phyloP scores from a whole-genome alignment of 257 asterid species.

The Orobanche coerulescens region DNA sequence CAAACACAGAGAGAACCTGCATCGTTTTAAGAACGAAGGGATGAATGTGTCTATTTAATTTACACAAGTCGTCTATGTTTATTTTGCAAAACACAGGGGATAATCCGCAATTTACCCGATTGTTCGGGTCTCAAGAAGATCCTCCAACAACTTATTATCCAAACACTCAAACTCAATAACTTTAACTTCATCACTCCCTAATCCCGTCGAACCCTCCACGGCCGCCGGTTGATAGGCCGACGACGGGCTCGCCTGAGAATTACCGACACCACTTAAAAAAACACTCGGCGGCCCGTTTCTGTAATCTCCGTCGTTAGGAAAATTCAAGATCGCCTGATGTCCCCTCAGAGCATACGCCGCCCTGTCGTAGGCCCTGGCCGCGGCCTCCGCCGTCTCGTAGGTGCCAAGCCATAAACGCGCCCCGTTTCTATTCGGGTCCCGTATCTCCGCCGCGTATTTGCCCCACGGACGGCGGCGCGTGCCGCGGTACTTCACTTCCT shows the following conservation, averaged over 20 bases:
- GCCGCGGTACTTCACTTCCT: conserved; percentile 51
- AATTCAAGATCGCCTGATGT: conserved; percentile 75
- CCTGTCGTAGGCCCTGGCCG: conserved; percentile 79
- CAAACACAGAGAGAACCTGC: too few species aligned
- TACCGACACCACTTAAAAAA: too few species aligned
- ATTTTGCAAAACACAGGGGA: too few species aligned
- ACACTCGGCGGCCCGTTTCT: background rate
- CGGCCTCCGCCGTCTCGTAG: conserved; percentile 67
- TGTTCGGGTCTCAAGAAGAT: conserved; percentile 48
- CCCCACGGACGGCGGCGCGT: conserved; percentile 86
- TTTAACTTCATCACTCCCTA: conserved; percentile 23
- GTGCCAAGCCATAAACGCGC: conserved; percentile 85
- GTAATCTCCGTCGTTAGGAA: conserved; percentile 65
- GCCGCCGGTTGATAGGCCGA: background rate
- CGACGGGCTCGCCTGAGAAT: conserved; percentile 1
- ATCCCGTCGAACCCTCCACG: background rate
- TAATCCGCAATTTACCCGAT: too few species aligned
- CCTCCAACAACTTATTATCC: conserved; percentile 66
- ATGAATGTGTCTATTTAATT: too few species aligned
- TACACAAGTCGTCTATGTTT: too few species aligned
- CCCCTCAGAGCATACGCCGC: conserved; percentile 78
- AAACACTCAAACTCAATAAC: conserved; percentile 61
- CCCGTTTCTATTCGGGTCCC: conserved; percentile 61
- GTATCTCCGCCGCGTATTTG: conserved; percentile 78
- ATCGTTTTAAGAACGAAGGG: too few species aligned